Evolutionary conservation across 2,329 filamentous ascomycete genomes (phyloP).

Genomic region (Colletotrichum sp.): DNA sequence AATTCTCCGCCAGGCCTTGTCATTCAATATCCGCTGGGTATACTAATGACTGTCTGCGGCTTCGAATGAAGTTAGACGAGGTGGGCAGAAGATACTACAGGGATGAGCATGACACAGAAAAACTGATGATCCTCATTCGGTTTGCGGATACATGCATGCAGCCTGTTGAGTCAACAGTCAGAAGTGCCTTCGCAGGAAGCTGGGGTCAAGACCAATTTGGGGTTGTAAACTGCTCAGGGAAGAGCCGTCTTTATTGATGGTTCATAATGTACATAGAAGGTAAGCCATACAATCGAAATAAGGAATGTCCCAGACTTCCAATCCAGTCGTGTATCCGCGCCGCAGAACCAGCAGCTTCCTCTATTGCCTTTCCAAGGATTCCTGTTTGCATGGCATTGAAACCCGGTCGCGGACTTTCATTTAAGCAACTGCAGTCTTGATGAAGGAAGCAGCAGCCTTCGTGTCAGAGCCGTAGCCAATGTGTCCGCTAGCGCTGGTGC

Average conservation of each 20-base stretch:
- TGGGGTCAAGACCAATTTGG: neutral
- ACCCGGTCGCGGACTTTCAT: neutral
- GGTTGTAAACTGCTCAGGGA: neutral
- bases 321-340: neutral
- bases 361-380: neutral
- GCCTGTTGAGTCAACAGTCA: neutral
- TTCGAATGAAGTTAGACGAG: neutral
- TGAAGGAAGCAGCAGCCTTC: neutral
- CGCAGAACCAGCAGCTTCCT: neutral
- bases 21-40: neutral
- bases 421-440: slow-evolving; percentile 9
- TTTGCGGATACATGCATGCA: neutral
- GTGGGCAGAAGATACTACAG: neutral
- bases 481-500: neutral
- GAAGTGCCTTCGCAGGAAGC: neutral
- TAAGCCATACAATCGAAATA: neutral
- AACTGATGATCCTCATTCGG: neutral
- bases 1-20: neutral
- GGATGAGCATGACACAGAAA: neutral
- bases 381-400: neutral
- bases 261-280: neutral
- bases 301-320: neutral
- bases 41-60: neutral
- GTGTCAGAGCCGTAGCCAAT: slow-evolving; percentile 9
- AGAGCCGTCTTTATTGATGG: neutral